A percentile compares a stretch with the other conserved stretches of the same genome.
Evolutionary conservation across 495 filamentous ascomycete species (phyloP).

Genomic region (Neurospora sp.): DNA sequence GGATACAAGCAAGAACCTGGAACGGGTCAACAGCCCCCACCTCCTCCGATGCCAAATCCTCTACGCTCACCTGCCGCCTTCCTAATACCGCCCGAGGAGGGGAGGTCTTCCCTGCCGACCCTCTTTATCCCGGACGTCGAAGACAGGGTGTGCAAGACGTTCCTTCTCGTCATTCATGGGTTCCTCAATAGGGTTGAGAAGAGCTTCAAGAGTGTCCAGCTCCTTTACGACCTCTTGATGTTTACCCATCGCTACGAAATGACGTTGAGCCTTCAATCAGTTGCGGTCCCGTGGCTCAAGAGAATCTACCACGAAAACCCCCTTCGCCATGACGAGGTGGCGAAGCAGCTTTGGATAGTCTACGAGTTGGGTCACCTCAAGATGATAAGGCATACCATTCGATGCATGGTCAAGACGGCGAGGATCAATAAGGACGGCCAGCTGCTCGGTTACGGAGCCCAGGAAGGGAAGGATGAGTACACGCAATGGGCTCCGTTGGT

Average conservation of each 20-base stretch:
- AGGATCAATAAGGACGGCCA: neutral
- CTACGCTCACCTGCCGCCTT: neutral
- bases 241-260: neutral
- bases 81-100: neutral
- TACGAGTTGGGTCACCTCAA: neutral
- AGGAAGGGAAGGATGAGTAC: neutral
- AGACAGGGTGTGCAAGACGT: neutral
- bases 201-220: neutral
- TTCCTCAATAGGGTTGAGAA: neutral
- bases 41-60: neutral
- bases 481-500: neutral
- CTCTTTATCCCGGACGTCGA: neutral
- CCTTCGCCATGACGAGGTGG: neutral
- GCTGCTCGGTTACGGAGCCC: neutral
- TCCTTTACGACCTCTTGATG: neutral
- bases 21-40: too few relatives aligned
- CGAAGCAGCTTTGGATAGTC: neutral
- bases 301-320: neutral
- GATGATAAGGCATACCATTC: neutral
- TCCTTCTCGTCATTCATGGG: neutral
- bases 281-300: neutral
- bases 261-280: neutral
- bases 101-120: neutral
- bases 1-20: neutral
- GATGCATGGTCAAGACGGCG: neutral